phyloP scores from a whole-genome alignment of 768 basidiomycete species.

The Auricularia heimuer region DNA sequence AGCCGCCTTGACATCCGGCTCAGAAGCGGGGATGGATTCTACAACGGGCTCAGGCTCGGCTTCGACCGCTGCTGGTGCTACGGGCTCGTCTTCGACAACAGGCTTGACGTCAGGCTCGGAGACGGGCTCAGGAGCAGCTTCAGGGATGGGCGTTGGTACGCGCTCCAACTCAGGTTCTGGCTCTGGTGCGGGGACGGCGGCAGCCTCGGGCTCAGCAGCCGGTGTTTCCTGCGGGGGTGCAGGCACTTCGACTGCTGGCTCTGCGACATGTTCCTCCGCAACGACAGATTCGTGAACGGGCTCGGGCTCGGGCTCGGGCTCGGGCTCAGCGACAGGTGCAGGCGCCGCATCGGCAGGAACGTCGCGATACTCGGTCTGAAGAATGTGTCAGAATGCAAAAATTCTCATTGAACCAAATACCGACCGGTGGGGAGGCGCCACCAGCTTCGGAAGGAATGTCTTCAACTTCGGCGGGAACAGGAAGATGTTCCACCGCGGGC shows the following conservation, averaged over 20 bases:
- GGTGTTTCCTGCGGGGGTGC: background rate
- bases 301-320: background rate
- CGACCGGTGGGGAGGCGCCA: no score
- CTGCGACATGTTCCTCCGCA: background rate
- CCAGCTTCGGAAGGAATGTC: no score
- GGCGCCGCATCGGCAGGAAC: no score
- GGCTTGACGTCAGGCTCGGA: background rate
- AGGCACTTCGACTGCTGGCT: background rate
- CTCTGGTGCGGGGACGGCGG: background rate
- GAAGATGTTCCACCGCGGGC: background rate
- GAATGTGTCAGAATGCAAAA: no score
- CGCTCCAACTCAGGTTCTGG: background rate
- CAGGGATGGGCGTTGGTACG: background rate
- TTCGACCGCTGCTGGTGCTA: background rate
- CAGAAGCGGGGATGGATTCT: background rate
- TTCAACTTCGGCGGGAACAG: background rate
- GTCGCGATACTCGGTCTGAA: no score
- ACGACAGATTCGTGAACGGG: background rate
- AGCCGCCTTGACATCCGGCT: background rate
- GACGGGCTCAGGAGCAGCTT: background rate
- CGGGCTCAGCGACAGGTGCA: no score
- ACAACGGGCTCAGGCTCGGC: background rate
- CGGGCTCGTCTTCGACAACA: background rate
- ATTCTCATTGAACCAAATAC: no score
- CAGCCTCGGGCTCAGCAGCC: background rate